These are phyloP conservation scores for Eimeria tenella DNA, from an alignment of 169 alveolate genomes.

Conservation along the genomic window DNA sequence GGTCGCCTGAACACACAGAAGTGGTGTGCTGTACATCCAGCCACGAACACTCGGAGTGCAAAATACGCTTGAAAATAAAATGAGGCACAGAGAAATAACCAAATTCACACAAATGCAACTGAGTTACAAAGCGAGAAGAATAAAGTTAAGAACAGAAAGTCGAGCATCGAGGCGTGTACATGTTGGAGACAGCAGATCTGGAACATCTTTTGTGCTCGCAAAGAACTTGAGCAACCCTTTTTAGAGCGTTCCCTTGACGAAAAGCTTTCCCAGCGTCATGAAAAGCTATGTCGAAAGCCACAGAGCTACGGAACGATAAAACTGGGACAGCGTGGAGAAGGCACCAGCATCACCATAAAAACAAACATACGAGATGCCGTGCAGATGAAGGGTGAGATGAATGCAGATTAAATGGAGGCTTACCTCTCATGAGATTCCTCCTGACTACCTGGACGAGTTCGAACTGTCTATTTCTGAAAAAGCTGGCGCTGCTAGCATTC, in stretches of 20 bases:
- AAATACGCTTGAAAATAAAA: not conserved
- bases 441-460: conserved; percentile 64
- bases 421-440: conserved; percentile 67
- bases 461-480: conserved; percentile 58
- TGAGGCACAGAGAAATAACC: not conserved
- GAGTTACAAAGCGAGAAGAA: no score
- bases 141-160: not conserved
- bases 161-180: not conserved
- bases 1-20: conserved; percentile 32
- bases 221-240: no score
- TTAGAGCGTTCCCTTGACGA: no score
- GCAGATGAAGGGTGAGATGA: not conserved
- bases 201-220: no score
- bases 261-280: not conserved
- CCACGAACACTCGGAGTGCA: not conserved
- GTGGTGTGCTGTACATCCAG: not conserved
- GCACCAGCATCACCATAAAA: not conserved
- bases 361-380: not conserved
- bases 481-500: conserved; percentile 68
- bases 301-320: not conserved
- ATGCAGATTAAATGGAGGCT: not conserved
- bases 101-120: not conserved
- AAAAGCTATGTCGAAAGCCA: not conserved
- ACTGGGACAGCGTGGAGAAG: not conserved
- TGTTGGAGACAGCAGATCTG: no score